Evolutionary conservation across 495 filamentous ascomycete species (phyloP).

Genomic region (Xylaria palmicola): DNA sequence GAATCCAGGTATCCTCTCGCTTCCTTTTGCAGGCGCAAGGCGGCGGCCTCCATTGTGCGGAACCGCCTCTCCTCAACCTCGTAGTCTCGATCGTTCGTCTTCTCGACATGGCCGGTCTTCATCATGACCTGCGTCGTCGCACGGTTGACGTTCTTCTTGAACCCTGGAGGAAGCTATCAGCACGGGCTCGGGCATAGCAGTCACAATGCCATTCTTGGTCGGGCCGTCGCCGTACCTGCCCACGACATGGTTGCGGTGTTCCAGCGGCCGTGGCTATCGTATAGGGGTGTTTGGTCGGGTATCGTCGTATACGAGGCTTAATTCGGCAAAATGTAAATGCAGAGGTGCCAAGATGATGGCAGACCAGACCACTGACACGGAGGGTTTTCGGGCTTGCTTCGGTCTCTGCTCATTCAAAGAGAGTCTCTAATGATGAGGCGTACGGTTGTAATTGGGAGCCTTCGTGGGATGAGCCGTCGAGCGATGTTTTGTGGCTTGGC

Average conservation of each 20-base stretch:
- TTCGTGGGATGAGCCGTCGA: background rate
- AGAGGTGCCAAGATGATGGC: background rate
- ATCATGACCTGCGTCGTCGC: slow-evolving; percentile 99
- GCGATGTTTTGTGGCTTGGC: slow-evolving; percentile 1
- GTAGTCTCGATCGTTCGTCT: slow-evolving; percentile 97
- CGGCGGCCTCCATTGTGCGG: slow-evolving; percentile 92
- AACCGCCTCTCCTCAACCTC: slow-evolving; percentile 97
- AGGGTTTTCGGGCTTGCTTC: background rate
- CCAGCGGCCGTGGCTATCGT: background rate
- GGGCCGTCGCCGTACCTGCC: slow-evolving; percentile 48
- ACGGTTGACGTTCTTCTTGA: slow-evolving; percentile 98
- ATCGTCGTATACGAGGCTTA: background rate
- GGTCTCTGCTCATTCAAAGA: too few relatives aligned
- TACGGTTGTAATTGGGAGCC: background rate
- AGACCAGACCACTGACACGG: background rate
- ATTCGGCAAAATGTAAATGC: background rate
- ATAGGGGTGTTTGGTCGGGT: background rate
- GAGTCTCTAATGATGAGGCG: background rate
- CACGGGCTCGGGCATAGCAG: slow-evolving; percentile 2
- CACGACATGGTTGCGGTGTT: slow-evolving; percentile 55
- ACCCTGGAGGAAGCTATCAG: slow-evolving; percentile 56
- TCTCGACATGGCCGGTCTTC: slow-evolving; percentile 98
- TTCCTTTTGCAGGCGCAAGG: slow-evolving; percentile 90
- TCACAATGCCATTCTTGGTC: background rate
- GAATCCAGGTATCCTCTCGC: slow-evolving; percentile 97